Evolutionary conservation across 805 yeast genomes (phyloP), one percentile per base, ranked within the genome.

Genomic region (Kazachstania martiniae): DNA sequence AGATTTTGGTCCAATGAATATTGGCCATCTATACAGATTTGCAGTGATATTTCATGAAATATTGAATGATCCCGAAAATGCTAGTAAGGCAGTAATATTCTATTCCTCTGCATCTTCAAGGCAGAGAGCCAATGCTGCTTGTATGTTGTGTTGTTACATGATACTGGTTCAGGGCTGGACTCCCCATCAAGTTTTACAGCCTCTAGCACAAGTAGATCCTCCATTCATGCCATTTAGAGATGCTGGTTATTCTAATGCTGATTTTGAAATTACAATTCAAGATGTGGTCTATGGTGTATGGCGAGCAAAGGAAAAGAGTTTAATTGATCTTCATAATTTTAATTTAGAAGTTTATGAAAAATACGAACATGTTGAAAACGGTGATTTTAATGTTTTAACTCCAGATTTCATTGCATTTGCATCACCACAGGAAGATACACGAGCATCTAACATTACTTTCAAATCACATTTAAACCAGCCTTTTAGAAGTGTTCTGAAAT

Each of bases 381-480:
- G 98, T 40, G 98, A 91, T 58, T 83, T 91, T 49, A 91, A 91
- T 56, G 77, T 80, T 23, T 65, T 91, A 29, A 82, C 95, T 3
- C 89, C 91, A 39, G 94, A 91, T 53, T 91, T 89, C 49, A 79
- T 91, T 43, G 98, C 98, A 19, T 91, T 91, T 68, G 98, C 98
- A 4, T 86, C 96, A 2, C 98, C 98, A 3, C 85, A 78, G 46
- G 91, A 82, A 53, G 70, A 74, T 25, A 59, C 65, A 24, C 58
- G 65, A 32, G 21, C 33, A 3, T 19, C 27, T 25, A 29, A 27
- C 18, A 28, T 41, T 4, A 34, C 36, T 40, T 47, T 32, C 23
- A 58, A 40, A 30, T 39, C 53, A 12, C 44, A 43, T 25, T 41
- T 80, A 33, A 79, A 77, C 47, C 87, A 78, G 49, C 83, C 91